phyloP scores from a whole-genome alignment of 2,329 filamentous ascomycete species.

The Endoconidiophora polonica region DNA sequence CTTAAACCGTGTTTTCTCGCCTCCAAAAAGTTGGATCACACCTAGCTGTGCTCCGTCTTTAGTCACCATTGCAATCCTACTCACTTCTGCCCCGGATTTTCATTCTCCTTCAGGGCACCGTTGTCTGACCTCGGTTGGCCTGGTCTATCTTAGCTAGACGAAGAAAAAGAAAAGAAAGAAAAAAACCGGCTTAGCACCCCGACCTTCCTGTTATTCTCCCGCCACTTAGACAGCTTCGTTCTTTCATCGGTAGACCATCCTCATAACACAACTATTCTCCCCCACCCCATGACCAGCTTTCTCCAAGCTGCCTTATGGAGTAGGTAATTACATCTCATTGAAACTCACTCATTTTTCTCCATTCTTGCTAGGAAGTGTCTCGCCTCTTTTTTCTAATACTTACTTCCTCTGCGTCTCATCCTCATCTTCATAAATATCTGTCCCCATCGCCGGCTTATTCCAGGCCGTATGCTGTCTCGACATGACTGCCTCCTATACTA shows the following conservation, averaged over 20 bases:
- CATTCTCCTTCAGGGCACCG: not conserved
- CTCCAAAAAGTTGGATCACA: too few species aligned
- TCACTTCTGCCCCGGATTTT: constrained; percentile 4
- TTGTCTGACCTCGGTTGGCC: not conserved
- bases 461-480: not conserved
- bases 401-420: not conserved
- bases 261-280: not conserved
- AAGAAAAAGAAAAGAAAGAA: too few species aligned
- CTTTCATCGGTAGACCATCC: not conserved
- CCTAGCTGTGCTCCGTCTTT: too few species aligned
- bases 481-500: constrained; percentile 8
- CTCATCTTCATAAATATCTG: not conserved
- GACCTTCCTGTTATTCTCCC: not conserved
- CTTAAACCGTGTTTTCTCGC: too few species aligned
- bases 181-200: not conserved
- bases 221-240: not conserved
- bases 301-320: constrained; percentile 2
- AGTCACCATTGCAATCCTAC: too few species aligned
- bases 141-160: too few species aligned
- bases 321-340: not conserved
- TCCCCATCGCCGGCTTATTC: not conserved
- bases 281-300: constrained; percentile 3
- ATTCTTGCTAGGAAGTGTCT: not conserved
- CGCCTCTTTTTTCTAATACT: not conserved
- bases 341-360: not conserved